Evolutionary conservation across 1,139 yeast genomes (phyloP).

Genomic region (Candida sp.): DNA sequence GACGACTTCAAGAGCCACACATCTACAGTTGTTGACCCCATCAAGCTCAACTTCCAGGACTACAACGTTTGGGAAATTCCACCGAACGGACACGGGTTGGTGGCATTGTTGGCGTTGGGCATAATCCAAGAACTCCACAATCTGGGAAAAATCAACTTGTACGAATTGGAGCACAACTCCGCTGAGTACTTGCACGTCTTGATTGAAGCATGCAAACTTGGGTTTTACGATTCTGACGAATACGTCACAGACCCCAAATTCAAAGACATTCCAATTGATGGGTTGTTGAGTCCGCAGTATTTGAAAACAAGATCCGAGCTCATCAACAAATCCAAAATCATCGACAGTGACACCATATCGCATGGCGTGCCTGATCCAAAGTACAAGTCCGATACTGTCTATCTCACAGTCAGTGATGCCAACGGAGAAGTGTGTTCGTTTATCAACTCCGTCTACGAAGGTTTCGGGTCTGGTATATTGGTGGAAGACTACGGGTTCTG

Average conservation of each 20-base stretch:
- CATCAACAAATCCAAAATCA: conserved; percentile 42
- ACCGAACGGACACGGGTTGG: conserved; percentile 81
- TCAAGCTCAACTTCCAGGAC: conserved; percentile 50
- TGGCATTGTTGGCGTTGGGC: conserved; percentile 73
- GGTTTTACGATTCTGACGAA: conserved; percentile 79
- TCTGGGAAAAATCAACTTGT: conserved; percentile 47
- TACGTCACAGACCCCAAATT: conserved; percentile 67
- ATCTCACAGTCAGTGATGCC: conserved; percentile 69
- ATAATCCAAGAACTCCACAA: conserved; percentile 60
- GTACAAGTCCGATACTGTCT: conserved; percentile 77
- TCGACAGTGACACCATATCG: conserved; percentile 46
- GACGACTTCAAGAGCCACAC: conserved; percentile 62
- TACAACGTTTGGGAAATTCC: conserved; percentile 73
- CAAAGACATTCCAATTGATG: conserved; percentile 38
- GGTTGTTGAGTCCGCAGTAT: conserved; percentile 44
- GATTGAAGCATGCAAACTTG: conserved; percentile 72
- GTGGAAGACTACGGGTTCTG: conserved; percentile 73
- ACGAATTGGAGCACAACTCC: conserved; percentile 64
- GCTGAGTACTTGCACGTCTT: conserved; percentile 70
- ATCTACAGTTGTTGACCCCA: conserved; percentile 67
- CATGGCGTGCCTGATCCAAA: conserved; percentile 67
- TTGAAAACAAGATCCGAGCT: conserved; percentile 53
- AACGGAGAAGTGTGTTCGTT: conserved; percentile 86
- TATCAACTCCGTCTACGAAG: conserved; percentile 74
- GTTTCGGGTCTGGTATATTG: conserved; percentile 75